Evolutionary conservation across 2,329 filamentous ascomycete species (phyloP).

Genomic region (Chaetomiaceae sp.): DNA sequence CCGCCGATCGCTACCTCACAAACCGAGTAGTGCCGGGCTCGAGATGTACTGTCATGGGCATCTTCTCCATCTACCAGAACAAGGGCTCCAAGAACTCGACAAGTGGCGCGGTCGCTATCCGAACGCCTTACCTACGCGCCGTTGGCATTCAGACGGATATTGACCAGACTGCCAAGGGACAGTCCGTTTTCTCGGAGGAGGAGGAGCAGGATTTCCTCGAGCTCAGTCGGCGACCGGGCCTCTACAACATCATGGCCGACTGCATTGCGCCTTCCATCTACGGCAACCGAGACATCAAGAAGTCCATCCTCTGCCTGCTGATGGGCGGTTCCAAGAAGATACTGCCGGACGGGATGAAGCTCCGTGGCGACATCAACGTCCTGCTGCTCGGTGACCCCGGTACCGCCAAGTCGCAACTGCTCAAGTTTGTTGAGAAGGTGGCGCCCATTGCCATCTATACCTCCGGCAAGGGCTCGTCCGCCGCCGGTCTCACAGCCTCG

Average conservation of each 20-base stretch:
- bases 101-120: constrained; percentile 82
- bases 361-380: constrained; percentile 97
- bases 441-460: constrained; percentile 98
- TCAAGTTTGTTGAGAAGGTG: constrained; percentile 96
- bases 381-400: constrained; percentile 93
- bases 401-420: constrained; percentile 93
- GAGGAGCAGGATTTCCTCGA: constrained; percentile 96
- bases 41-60: constrained; percentile 89
- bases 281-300: constrained; percentile 93
- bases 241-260: constrained; percentile 85
- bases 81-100: constrained; percentile 76
- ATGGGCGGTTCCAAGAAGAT: constrained; percentile 98
- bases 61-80: constrained; percentile 96
- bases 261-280: constrained; percentile 98
- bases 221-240: constrained; percentile 79
- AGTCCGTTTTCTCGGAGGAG: constrained; percentile 79
- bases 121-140: constrained; percentile 88
- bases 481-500: constrained; percentile 93
- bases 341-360: constrained; percentile 91
- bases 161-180: constrained; percentile 82
- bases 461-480: constrained; percentile 95
- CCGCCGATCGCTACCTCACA: constrained; percentile 91
- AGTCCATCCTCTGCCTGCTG: constrained; percentile 87
- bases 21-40: constrained; percentile 95
- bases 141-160: constrained; percentile 88